Percentiles rank a stretch among this genome's conserved stretches.
These are phyloP conservation scores for Cladophialophora immunda DNA, from an alignment of 2,329 filamentous ascomycete species.

Conservation along the genomic window DNA sequence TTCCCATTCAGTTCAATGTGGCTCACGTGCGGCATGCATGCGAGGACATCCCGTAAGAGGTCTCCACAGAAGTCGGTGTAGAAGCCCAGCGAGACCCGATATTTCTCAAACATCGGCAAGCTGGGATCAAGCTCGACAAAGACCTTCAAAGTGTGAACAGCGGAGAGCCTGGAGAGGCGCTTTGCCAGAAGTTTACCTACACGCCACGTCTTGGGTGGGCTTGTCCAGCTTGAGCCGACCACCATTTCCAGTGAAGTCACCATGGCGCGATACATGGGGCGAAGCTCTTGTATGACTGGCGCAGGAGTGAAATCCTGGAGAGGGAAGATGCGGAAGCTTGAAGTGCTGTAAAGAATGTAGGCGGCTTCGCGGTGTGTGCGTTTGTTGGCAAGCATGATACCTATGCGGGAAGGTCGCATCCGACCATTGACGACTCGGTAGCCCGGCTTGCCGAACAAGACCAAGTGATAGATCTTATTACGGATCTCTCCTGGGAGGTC, in stretches of 20 bases:
- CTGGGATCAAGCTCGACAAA: conserved; percentile 67
- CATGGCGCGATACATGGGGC: conserved; percentile 59
- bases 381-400: conserved; percentile 51
- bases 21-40: conserved; percentile 57
- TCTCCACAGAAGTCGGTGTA: conserved; percentile 65
- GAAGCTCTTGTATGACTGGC: conserved; percentile 59
- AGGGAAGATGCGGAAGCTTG: conserved; percentile 63
- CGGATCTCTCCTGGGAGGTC: conserved; percentile 63
- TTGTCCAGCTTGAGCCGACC: conserved; percentile 67
- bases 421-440: conserved; percentile 41
- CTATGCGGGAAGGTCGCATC: conserved; percentile 31
- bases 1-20: conserved; percentile 66
- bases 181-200: conserved; percentile 58
- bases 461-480: conserved; percentile 54
- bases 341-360: conserved; percentile 60
- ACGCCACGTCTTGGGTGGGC: conserved; percentile 64
- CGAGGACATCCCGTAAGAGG: conserved; percentile 60
- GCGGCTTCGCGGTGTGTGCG: conserved; percentile 61
- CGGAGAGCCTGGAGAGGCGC: conserved; percentile 38
- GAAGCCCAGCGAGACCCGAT: conserved; percentile 63
- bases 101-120: conserved; percentile 63
- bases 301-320: conserved; percentile 58
- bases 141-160: conserved; percentile 60
- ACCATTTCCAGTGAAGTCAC: conserved; percentile 65
- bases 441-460: conserved; percentile 30